Evolutionary conservation across 2,329 filamentous ascomycete genomes (phyloP).

Genomic region (Rutstroemia sp.): DNA sequence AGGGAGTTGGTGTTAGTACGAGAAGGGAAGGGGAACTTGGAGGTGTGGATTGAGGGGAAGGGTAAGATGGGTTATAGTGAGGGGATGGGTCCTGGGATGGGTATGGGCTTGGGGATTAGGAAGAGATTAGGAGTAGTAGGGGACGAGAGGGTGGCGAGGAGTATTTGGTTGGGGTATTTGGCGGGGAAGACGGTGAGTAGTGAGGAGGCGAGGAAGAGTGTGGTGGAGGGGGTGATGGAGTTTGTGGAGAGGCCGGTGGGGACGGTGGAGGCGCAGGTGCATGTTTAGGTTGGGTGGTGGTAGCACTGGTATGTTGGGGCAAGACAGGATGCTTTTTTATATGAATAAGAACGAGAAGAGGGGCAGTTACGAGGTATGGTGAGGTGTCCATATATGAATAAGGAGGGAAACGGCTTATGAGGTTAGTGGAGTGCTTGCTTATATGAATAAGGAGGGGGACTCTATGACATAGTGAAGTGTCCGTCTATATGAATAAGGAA

Average conservation of each 20-base stretch:
- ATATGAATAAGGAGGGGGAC: too few species aligned
- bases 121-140: slow-evolving; percentile 60
- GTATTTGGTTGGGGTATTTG: slow-evolving; percentile 87
- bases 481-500: too few species aligned
- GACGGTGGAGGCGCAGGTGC: slow-evolving; percentile 73
- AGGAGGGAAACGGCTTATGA: too few species aligned
- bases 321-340: too few species aligned
- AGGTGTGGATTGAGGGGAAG: slow-evolving; percentile 52
- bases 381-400: neutral
- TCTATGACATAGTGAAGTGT: too few species aligned
- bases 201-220: slow-evolving; percentile 69
- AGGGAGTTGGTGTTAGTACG: slow-evolving; percentile 69
- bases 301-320: too few species aligned
- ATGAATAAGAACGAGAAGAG: too few species aligned
- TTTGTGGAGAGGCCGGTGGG: slow-evolving; percentile 85
- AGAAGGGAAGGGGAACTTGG: slow-evolving; percentile 56
- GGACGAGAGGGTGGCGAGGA: slow-evolving; percentile 73
- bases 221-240: slow-evolving; percentile 81
- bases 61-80: slow-evolving; percentile 28
- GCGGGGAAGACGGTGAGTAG: slow-evolving; percentile 82
- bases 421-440: too few species aligned
- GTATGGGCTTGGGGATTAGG: too few species aligned
- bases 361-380: neutral
- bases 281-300: slow-evolving; percentile 11
- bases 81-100: too few species aligned